Conservation (phyloP, 2,329 filamentous ascomycete genomes). For the Microsporum ferrugineum region DNA sequence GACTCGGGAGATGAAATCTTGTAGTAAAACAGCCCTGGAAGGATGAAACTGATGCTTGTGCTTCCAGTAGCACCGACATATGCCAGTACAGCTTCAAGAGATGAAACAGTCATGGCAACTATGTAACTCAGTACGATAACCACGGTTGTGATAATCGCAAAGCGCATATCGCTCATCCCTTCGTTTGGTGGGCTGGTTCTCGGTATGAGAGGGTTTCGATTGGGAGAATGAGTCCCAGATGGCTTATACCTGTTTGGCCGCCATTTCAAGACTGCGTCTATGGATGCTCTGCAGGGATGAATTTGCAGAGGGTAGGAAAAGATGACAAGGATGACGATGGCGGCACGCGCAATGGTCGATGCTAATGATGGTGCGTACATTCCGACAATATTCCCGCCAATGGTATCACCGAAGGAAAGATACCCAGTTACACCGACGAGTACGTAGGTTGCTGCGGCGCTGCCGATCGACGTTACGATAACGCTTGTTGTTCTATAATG, state of each 20-base stretch:
- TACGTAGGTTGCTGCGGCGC: slow-evolving; percentile 75
- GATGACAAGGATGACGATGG: slow-evolving; percentile 90
- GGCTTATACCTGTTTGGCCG: slow-evolving; percentile 44
- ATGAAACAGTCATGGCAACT: slow-evolving; percentile 81
- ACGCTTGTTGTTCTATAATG: slow-evolving; percentile 68
- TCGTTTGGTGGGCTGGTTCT: slow-evolving; percentile 15
- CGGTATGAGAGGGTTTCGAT: slow-evolving; percentile 32
- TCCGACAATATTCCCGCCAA: slow-evolving; percentile 83
- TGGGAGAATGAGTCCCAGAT: slow-evolving; percentile 33
- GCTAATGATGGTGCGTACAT: slow-evolving; percentile 74
- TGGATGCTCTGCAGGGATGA: slow-evolving; percentile 87
- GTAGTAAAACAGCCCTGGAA: slow-evolving; percentile 95
- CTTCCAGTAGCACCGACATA: slow-evolving; percentile 92
- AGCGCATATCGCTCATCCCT: slow-evolving; percentile 73
- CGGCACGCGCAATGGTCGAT: slow-evolving; percentile 85
- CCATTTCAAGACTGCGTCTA: slow-evolving; percentile 93
- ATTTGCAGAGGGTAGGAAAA: slow-evolving; percentile 94
- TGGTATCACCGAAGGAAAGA: slow-evolving; percentile 81
- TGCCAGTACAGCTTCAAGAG: slow-evolving; percentile 78
- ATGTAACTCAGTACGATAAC: slow-evolving; percentile 79
- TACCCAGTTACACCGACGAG: slow-evolving; percentile 92
- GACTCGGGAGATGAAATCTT: slow-evolving; percentile 91
- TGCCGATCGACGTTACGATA: slow-evolving; percentile 72
- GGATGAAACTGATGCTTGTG: slow-evolving; percentile 92
- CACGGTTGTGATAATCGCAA: slow-evolving; percentile 74